Evolutionary conservation across 2,329 filamentous ascomycete genomes (phyloP).

Genomic region (Calonectria ilicicola): DNA sequence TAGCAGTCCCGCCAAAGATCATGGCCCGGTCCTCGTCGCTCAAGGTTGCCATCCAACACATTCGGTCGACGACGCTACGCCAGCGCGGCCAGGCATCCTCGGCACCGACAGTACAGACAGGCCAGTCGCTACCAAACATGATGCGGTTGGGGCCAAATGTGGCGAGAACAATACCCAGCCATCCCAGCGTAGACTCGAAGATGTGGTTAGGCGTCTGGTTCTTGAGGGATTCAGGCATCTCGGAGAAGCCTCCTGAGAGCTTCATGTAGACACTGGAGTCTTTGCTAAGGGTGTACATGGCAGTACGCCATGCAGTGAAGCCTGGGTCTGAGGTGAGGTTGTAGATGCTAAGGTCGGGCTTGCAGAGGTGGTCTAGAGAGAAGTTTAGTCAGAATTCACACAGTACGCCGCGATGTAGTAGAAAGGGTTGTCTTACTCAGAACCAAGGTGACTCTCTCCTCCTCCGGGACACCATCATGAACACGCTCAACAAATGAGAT

Average conservation of each 20-base stretch:
- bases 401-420: not conserved
- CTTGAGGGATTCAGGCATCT: constrained; percentile 73
- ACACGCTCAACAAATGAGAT: constrained; percentile 77
- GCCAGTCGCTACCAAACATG: constrained; percentile 97
- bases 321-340: constrained; percentile 66
- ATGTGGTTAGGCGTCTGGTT: constrained; percentile 65
- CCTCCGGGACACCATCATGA: constrained; percentile 70
- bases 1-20: constrained; percentile 80
- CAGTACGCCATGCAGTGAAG: constrained; percentile 77
- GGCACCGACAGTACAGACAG: constrained; percentile 79
- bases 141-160: constrained; percentile 78
- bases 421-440: constrained; percentile 68
- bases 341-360: constrained; percentile 79
- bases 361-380: constrained; percentile 84
- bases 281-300: constrained; percentile 75
- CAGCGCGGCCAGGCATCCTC: constrained; percentile 80
- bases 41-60: constrained; percentile 74
- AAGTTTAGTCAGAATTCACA: constrained; percentile 23
- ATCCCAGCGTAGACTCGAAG: constrained; percentile 74
- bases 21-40: constrained; percentile 70
- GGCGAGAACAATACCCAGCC: constrained; percentile 78
- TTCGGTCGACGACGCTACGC: constrained; percentile 75
- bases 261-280: constrained; percentile 84
- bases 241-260: constrained; percentile 86
- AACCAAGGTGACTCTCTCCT: constrained; percentile 74